phyloP scores from a whole-genome alignment of 148 eudicot genomes.

The Mesembryanthemum crystallinum region DNA sequence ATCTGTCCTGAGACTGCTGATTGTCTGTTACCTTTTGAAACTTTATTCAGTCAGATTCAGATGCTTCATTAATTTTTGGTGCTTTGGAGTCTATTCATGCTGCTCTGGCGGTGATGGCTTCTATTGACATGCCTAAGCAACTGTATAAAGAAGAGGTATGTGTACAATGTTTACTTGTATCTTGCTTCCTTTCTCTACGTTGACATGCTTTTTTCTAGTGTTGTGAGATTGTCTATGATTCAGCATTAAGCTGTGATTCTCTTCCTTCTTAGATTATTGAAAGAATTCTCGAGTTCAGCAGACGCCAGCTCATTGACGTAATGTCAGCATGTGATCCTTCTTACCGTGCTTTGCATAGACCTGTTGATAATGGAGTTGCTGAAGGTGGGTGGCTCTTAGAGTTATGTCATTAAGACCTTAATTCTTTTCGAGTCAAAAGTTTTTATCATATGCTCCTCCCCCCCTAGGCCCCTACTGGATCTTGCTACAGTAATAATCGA shows the following conservation, averaged over 20 bases:
- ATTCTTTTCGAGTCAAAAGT: neutral
- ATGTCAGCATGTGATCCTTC: constrained; percentile 87
- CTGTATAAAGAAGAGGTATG: constrained; percentile 90
- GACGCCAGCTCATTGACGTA: constrained; percentile 77
- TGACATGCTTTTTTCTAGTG: neutral
- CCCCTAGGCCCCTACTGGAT: neutral
- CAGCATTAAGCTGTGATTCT: constrained; percentile 20
- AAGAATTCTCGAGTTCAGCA: constrained; percentile 85
- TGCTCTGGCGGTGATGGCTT: constrained; percentile 74
- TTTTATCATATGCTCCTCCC: neutral
- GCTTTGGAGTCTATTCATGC: constrained; percentile 95
- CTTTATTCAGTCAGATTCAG: constrained; percentile 70
- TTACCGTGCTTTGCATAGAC: constrained; percentile 88
- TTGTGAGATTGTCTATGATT: constrained; percentile 10
- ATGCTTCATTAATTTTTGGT: constrained; percentile 53
- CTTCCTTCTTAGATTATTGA: constrained; percentile 64
- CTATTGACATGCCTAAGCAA: constrained; percentile 82
- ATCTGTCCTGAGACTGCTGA: constrained; percentile 8
- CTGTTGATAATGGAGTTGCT: constrained; percentile 52
- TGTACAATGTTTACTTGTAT: neutral
- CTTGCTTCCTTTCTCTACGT: neutral
- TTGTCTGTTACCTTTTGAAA: constrained; percentile 6
- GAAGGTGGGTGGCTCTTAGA: constrained; percentile 55
- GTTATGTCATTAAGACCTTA: constrained; percentile 10
- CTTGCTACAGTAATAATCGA: neutral